phyloP scores from a whole-genome alignment of 805 yeast species.

The Starmerella cellae region DNA sequence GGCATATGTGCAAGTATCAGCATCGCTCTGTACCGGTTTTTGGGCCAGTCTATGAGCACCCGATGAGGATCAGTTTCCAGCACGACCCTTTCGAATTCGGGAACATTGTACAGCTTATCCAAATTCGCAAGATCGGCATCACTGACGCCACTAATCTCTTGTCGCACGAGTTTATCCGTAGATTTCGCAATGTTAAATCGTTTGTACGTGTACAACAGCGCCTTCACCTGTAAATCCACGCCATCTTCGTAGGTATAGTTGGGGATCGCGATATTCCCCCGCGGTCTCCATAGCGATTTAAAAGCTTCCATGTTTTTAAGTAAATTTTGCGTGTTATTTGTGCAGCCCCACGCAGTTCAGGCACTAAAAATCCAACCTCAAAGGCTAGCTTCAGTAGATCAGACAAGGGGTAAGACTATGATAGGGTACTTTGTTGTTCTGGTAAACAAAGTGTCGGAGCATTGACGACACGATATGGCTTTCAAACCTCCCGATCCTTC shows the following conservation, averaged over 20 bases:
- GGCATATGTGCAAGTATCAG: slow-evolving; percentile 45
- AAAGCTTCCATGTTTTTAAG: slow-evolving; percentile 28
- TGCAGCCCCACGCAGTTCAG: too few species aligned
- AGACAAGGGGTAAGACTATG: too few species aligned
- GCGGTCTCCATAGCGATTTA: slow-evolving; percentile 29
- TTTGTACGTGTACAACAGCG: slow-evolving; percentile 45
- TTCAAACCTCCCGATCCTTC: too few species aligned
- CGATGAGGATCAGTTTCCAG: slow-evolving; percentile 44
- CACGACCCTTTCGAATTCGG: slow-evolving; percentile 33
- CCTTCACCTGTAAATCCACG: slow-evolving; percentile 47
- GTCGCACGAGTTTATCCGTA: slow-evolving; percentile 11
- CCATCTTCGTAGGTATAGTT: slow-evolving; percentile 41
- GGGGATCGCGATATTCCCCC: slow-evolving; percentile 35
- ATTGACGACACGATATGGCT: too few species aligned
- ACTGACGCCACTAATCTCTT: slow-evolving; percentile 19
- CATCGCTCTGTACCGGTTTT: slow-evolving; percentile 51
- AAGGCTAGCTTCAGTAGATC: too few species aligned
- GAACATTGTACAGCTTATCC: slow-evolving; percentile 42
- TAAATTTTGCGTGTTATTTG: too few species aligned
- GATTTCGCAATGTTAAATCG: slow-evolving; percentile 24
- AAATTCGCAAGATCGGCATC: slow-evolving; percentile 30
- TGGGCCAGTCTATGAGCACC: slow-evolving; percentile 50
- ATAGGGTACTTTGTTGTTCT: too few species aligned
- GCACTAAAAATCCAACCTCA: too few species aligned
- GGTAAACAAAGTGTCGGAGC: too few species aligned